Evolutionary conservation across 2,329 filamentous ascomycete genomes (phyloP).

Genomic region (Penicillium sclerotigenum): DNA sequence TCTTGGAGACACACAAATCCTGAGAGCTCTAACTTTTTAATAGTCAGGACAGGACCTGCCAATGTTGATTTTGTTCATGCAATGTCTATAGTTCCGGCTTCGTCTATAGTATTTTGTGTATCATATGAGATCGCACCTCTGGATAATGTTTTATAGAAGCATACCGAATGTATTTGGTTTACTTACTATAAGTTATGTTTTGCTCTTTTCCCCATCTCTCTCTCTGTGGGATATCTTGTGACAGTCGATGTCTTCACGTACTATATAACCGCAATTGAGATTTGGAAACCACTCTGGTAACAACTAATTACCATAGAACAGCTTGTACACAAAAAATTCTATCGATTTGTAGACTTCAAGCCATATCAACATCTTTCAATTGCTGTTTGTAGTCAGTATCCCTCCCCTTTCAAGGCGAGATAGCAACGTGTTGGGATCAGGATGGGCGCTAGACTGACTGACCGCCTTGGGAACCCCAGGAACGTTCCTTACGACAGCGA

Average conservation of each 20-base stretch:
- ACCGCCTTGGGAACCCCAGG: constrained; percentile 21
- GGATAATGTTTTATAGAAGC: no score
- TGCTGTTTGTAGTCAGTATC: neutral
- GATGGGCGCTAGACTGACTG: constrained; percentile 21
- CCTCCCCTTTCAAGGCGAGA: neutral
- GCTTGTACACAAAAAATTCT: neutral
- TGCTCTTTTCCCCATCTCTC: neutral
- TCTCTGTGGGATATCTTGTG: neutral
- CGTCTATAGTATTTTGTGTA: neutral
- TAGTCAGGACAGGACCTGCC: neutral
- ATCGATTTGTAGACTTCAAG: neutral
- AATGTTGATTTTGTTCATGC: neutral
- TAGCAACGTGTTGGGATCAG: neutral
- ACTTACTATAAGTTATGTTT: neutral
- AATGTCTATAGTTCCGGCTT: no score
- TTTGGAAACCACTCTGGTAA: neutral
- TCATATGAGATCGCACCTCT: neutral
- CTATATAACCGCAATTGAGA: neutral
- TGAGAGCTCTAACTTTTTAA: neutral
- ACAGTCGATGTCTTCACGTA: neutral
- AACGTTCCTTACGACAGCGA: constrained; percentile 23
- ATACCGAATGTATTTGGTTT: neutral
- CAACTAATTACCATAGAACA: neutral
- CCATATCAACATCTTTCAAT: neutral
- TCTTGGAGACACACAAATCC: no score